Base-by-base conservation (phyloP, 305 asterid species). In the Coffea humblotiana region DNA sequence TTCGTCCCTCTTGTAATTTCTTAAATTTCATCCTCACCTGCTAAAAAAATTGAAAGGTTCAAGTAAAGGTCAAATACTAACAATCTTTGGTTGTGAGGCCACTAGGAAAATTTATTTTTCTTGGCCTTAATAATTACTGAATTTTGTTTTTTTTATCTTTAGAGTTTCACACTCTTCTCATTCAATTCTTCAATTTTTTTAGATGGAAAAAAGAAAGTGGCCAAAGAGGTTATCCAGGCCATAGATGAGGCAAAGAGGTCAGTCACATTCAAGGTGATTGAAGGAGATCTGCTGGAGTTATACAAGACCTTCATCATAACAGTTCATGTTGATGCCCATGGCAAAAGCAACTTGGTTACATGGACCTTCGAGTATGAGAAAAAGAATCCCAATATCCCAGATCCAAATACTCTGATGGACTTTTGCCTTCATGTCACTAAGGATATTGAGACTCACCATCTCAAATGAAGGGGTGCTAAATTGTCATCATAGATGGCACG, bases 311-410 rank as follows among this genome's bases (percentile, higher is more conserved):
- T 82, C n/a, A 72, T 27, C 12, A 8, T 54, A 54, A 82, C 45
- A n/a, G 74, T 76, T 52, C 79, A 82, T 40, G 84, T 77, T 48
- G 84, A 81, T 11, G n/a, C 78, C 32, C 8, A 54, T 16, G 80
- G 80, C 19, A 47, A 75, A 56, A 81, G 18, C 68, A 76, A 76
- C 67, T 32, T 76, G 37, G 84, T 81, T 0, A 76, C 80, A 1
- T 81, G 84, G 84, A 81, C 84, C 68, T 58, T 61, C 8, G 78
- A 76, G 45, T 81, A 76, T 23, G 80, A 81, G 77, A 76, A 81
- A 40, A 6, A 47, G 10, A 51, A 80, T 21, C 51, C 43, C 16
- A 43, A 2, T 14, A 9, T 37, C 51, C 75, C 77, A 2, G 80
- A 81, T 52, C 81, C 84, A 49, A 65, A 61, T 27, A 47, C 81